Base-by-base conservation (phyloP, 2,329 filamentous ascomycete species). In the Alternaria metachromatica region DNA sequence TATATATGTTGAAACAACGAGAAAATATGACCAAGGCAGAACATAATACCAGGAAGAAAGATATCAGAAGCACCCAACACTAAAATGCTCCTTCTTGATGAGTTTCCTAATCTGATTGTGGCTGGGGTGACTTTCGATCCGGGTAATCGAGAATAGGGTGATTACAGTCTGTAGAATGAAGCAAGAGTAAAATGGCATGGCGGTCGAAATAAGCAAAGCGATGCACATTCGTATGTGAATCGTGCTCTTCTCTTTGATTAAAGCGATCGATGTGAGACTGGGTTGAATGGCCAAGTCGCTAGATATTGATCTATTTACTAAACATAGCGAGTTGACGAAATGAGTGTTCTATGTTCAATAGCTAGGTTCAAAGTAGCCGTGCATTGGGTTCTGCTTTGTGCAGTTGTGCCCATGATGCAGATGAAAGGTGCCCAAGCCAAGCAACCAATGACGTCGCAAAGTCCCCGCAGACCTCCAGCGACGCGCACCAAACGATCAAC, bases 391-490 rank as follows among this genome's bases (percentile, higher is more conserved):
- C 13, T 20, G 26, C 6, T 4, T 4, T 33, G 13, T 20, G 20
- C 2, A 51, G 26, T 21, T 21, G 48, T n/a, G 20, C 21, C 20
- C 23, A 23, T n/a, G 0, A 26, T 13, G 45, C 11, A 23, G 12
- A 53, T 20, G 18, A 18, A 25, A 41, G 25, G 37, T 50, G 46
- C 46, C 60, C 51, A 55, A 48, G 20, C 56, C 51, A 59, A 53
- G 43, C 43, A 63, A 56, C 68, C 57, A 70, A 70, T 70, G 68
- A 68, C 68, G 68, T 70, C 55, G 57, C 59, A 58, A 66, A 61
- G 53, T 62, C 66, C 62, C 68, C 68, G 68, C 68, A 65, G 46
- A 56, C 57, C 61, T 60, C 63, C 57, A 58, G 44, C 62, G 20
- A 15, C 44, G 49, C 56, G 44, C 37, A 50, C 44, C 55, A 21